Evolutionary conservation across 1,284 basidiomycete species (phyloP).

Genomic region (Ustilago crameri): DNA sequence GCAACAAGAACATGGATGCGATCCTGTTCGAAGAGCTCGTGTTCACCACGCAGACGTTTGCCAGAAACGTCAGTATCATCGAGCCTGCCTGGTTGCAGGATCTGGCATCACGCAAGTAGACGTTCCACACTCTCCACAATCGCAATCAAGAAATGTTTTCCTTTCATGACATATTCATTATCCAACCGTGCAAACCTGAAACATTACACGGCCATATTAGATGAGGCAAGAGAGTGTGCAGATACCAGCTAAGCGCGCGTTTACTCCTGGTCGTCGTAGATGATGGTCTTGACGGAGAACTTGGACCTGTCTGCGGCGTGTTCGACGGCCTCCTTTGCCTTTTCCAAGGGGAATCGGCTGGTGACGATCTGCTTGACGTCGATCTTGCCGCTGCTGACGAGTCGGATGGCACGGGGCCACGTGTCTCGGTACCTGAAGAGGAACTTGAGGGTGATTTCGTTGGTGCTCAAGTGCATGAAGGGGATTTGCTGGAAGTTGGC

Average conservation of each 20-base stretch:
- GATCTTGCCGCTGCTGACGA: constrained; percentile 81
- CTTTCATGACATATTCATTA: neutral
- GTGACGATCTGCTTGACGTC: constrained; percentile 89
- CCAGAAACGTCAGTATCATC: constrained; percentile 58
- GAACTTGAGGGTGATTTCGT: constrained; percentile 73
- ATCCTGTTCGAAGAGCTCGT: constrained; percentile 66
- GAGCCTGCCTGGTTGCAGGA: constrained; percentile 62
- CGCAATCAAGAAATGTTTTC: neutral
- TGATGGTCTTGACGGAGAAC: constrained; percentile 61
- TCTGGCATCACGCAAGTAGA: constrained; percentile 17
- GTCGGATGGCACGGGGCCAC: constrained; percentile 85
- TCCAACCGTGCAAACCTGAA: neutral
- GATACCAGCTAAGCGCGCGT: no score
- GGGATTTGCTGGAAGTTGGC: constrained; percentile 66
- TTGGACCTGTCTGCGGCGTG: constrained; percentile 76
- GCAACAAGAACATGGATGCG: constrained; percentile 25
- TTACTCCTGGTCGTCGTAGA: constrained; percentile 53
- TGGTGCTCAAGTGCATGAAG: constrained; percentile 71
- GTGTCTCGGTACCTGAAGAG: constrained; percentile 68
- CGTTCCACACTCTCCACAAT: neutral
- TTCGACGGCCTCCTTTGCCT: constrained; percentile 83
- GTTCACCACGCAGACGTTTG: constrained; percentile 64
- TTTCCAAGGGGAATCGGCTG: constrained; percentile 80
- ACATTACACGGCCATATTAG: neutral
- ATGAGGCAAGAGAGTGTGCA: neutral